These are phyloP conservation scores for Litchi chinensis DNA, from an alignment of 345 rosid species.

Conservation along the genomic window DNA sequence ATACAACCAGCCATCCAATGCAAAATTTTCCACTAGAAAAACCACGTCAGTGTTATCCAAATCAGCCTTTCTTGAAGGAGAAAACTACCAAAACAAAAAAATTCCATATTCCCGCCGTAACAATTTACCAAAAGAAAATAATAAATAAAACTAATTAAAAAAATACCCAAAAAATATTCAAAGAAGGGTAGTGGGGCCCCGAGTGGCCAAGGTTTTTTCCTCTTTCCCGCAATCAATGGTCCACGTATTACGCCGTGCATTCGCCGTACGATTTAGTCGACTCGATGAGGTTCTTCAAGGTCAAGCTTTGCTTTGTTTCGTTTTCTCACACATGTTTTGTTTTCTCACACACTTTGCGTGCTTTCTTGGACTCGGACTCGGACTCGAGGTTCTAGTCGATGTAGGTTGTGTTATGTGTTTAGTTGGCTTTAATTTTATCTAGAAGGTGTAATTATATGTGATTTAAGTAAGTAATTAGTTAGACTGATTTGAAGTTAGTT, in stretches of 20 bases:
- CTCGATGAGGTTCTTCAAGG: background rate
- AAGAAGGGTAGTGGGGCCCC: conserved; percentile 5
- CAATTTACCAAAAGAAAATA: background rate
- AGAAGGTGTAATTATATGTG: background rate
- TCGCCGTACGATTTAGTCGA: conserved; percentile 39
- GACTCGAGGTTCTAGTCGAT: background rate
- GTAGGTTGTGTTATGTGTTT: background rate
- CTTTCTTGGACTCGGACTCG: background rate
- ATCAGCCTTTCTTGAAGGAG: background rate
- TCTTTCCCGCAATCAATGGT: conserved; percentile 49
- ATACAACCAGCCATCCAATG: background rate
- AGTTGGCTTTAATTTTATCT: background rate
- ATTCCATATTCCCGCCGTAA: background rate
- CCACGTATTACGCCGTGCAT: conserved; percentile 58
- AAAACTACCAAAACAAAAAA: background rate
- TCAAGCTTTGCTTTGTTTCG: background rate
- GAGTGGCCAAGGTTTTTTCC: conserved; percentile 5
- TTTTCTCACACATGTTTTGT: background rate
- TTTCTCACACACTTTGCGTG: background rate
- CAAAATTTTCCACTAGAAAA: background rate
- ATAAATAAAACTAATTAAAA: background rate
- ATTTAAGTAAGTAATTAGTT: background rate
- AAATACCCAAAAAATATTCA: no score
- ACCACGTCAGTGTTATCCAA: background rate
- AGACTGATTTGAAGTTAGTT: background rate